These are phyloP conservation scores for Adansonia rubrostipa DNA, from an alignment of 441 rosid genomes.

Conservation along the genomic window DNA sequence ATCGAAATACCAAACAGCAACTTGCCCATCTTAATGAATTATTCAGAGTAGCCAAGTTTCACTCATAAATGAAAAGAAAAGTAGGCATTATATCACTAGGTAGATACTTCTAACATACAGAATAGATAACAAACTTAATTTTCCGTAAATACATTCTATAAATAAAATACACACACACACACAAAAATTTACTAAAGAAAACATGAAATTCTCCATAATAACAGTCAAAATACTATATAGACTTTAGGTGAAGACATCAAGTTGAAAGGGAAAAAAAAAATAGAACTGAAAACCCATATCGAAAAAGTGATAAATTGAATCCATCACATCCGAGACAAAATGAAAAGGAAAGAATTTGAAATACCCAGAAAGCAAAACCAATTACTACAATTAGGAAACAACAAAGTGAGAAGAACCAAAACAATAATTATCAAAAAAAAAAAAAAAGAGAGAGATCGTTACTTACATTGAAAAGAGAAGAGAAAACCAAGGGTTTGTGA, in stretches of 20 bases:
- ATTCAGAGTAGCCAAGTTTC: slow-evolving; percentile 10
- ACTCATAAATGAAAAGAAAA: neutral
- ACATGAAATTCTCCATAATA: slow-evolving; percentile 11
- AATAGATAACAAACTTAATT: neutral
- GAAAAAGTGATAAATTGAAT: neutral
- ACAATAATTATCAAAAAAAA: neutral
- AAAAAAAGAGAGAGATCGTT: neutral
- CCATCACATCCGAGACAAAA: neutral
- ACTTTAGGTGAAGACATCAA: neutral
- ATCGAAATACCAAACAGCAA: neutral
- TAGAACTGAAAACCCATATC: neutral
- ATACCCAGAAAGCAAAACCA: slow-evolving; percentile 25
- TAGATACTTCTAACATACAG: neutral
- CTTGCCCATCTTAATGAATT: neutral
- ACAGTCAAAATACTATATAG: slow-evolving; percentile 21
- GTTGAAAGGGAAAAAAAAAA: neutral
- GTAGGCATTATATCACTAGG: neutral
- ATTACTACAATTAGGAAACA: neutral
- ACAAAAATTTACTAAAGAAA: neutral
- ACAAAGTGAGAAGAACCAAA: neutral
- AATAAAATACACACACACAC: neutral
- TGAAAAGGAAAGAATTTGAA: neutral
- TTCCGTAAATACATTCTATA: neutral
- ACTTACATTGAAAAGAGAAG: slow-evolving; percentile 51
- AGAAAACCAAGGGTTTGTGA: slow-evolving; percentile 27